A percentile compares a stretch with the other conserved stretches of the same genome.
phyloP scores from a whole-genome alignment of 2,329 filamentous ascomycete genomes.

The Zymoseptoria brevis region DNA sequence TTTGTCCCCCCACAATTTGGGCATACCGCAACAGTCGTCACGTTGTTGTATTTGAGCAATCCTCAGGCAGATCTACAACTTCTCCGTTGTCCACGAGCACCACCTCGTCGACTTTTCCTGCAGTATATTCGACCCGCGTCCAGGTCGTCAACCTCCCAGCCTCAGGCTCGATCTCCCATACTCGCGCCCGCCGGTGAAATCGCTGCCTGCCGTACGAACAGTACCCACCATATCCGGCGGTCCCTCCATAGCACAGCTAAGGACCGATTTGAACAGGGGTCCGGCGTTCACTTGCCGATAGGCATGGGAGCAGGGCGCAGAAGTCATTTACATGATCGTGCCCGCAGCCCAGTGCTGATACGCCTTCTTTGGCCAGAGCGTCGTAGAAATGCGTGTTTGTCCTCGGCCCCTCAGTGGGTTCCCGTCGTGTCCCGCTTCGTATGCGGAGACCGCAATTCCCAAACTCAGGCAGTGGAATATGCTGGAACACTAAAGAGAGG shows the following conservation, averaged over 20 bases:
- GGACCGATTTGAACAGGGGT: neutral
- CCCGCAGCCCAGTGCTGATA: conserved; percentile 82
- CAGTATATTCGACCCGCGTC: too few species aligned
- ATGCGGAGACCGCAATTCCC: neutral
- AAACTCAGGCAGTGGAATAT: conserved; percentile 2
- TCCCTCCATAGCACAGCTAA: conserved; percentile 1
- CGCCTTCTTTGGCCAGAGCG: conserved; percentile 74
- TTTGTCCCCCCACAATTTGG: too few species aligned
- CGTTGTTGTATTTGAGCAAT: too few species aligned
- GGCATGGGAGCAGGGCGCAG: conserved; percentile 40
- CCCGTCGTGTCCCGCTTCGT: neutral
- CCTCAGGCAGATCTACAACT: too few species aligned
- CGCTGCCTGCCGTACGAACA: conserved; percentile 1
- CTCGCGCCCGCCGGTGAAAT: neutral
- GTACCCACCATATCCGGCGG: neutral
- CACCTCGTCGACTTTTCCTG: too few species aligned
- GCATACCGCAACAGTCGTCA: too few species aligned
- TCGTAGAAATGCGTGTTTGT: conserved; percentile 61
- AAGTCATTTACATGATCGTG: conserved; percentile 98
- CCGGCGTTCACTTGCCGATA: neutral
- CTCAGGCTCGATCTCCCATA: too few species aligned
- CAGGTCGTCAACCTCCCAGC: too few species aligned
- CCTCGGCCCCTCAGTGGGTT: conserved; percentile 1
- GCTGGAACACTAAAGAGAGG: conserved; percentile 1
- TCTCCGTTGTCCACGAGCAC: too few species aligned